Percentiles rank a stretch among this genome's conserved stretches.
These are phyloP conservation scores for Dactylonectria macrodidyma DNA, from an alignment of 2,329 filamentous ascomycete species.

Conservation along the genomic window DNA sequence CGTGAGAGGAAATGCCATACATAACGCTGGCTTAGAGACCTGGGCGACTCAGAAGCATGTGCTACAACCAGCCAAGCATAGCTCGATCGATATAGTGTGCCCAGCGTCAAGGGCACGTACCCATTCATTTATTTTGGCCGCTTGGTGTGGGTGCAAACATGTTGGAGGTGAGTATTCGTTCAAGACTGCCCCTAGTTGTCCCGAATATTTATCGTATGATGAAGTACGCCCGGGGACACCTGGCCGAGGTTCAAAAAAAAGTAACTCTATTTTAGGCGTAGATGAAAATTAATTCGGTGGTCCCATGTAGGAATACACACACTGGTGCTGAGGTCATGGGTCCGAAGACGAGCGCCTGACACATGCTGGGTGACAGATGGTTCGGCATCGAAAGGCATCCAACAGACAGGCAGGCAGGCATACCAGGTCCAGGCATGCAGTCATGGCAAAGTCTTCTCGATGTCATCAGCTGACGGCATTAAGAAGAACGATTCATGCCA, in stretches of 20 bases:
- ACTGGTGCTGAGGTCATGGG: conserved; percentile 21
- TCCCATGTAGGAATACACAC: conserved; percentile 16
- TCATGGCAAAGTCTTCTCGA: conserved; percentile 9
- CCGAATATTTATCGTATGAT: not conserved
- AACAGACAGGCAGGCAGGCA: conserved; percentile 14
- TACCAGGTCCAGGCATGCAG: not conserved
- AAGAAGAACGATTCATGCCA: conserved; percentile 5
- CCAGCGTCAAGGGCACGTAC: conserved; percentile 16
- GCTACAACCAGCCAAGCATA: conserved; percentile 23
- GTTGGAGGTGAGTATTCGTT: not conserved
- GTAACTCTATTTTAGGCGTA: not conserved
- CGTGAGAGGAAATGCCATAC: conserved; percentile 15
- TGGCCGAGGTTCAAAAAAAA: conserved; percentile 13
- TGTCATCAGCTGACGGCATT: conserved; percentile 15
- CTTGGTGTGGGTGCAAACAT: not conserved
- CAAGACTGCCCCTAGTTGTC: not conserved
- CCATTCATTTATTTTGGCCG: conserved; percentile 10
- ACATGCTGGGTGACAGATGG: conserved; percentile 16
- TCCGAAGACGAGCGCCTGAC: conserved; percentile 28
- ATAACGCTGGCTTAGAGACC: not conserved
- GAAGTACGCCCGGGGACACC: not conserved
- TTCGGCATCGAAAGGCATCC: conserved; percentile 20
- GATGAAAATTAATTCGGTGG: conserved; percentile 10
- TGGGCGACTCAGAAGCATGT: conserved; percentile 8
- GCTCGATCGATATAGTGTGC: conserved; percentile 18